Conservation (phyloP, 2,329 filamentous ascomycete genomes). For the Penicillium sp. region DNA sequence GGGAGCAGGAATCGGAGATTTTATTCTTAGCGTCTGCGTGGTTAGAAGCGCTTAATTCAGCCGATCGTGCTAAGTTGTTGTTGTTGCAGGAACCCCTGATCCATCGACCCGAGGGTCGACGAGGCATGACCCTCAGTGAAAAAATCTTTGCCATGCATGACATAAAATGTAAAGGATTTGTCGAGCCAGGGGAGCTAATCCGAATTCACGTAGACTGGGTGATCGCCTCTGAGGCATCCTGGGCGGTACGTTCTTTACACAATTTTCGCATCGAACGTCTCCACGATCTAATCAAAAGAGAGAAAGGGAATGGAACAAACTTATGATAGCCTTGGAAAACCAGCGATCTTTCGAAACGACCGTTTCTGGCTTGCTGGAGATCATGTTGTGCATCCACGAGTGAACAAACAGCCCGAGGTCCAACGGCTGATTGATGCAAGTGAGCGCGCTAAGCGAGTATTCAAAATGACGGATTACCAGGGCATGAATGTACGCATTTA, state of each 20-base stretch:
- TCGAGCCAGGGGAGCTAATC: conserved; percentile 40
- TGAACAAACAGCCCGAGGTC: conserved; percentile 33
- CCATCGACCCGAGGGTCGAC: conserved; percentile 11
- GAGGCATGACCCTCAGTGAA: conserved; percentile 44
- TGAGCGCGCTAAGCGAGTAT: conserved; percentile 35
- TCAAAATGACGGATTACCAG: conserved; percentile 44
- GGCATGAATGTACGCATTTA: conserved; percentile 28
- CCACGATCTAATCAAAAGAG: not conserved
- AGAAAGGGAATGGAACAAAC: conserved; percentile 37
- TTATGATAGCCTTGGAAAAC: conserved; percentile 39
- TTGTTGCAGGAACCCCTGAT: conserved; percentile 4
- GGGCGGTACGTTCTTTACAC: conserved; percentile 27
- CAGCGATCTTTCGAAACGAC: conserved; percentile 47
- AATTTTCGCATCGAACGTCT: not conserved
- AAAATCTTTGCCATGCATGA: conserved; percentile 47
- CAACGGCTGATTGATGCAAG: conserved; percentile 32
- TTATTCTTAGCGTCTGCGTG: conserved; percentile 26
- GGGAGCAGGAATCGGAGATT: conserved; percentile 17
- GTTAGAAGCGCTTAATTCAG: conserved; percentile 28
- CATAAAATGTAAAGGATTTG: conserved; percentile 30
- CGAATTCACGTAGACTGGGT: conserved; percentile 45
- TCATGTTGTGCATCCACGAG: conserved; percentile 46
- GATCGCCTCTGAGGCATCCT: conserved; percentile 43
- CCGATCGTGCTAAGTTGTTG: conserved; percentile 14
- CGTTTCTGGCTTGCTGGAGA: conserved; percentile 49